Evolutionary conservation across 1,139 yeast genomes (phyloP).

Genomic region (Keqinozyma sinolaborantium): DNA sequence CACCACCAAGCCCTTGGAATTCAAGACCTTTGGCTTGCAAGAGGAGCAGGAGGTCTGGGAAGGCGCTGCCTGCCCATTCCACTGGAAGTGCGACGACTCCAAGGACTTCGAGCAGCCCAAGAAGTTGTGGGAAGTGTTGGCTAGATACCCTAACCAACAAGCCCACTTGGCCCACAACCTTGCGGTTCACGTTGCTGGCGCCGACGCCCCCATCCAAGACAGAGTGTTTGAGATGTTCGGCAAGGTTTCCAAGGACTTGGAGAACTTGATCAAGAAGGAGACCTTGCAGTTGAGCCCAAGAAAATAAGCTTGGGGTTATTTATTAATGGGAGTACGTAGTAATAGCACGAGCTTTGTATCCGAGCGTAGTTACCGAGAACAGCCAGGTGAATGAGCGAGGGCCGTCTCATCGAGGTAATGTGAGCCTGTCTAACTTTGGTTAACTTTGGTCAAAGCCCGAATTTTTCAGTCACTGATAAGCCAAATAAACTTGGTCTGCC

Average conservation of each 20-base stretch:
- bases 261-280: slow-evolving; percentile 56
- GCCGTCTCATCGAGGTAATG: not conserved
- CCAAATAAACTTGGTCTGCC: too few relatives aligned
- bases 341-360: not conserved
- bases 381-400: too few relatives aligned
- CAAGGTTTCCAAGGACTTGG: slow-evolving; percentile 69
- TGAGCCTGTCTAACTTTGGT: too few relatives aligned
- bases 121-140: slow-evolving; percentile 70
- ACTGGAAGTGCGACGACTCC: slow-evolving; percentile 73
- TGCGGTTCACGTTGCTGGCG: slow-evolving; percentile 68
- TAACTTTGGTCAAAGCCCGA: too few relatives aligned
- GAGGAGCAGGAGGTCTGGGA: slow-evolving; percentile 81
- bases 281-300: slow-evolving; percentile 54
- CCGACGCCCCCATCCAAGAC: slow-evolving; percentile 75
- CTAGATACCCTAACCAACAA: slow-evolving; percentile 76
- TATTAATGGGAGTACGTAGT: slow-evolving; percentile 4
- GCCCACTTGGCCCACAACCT: slow-evolving; percentile 80
- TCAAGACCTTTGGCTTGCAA: slow-evolving; percentile 39
- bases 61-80: slow-evolving; percentile 86
- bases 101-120: slow-evolving; percentile 68
- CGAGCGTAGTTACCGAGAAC: not conserved
- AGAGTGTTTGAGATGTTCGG: slow-evolving; percentile 73
- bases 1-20: slow-evolving; percentile 53
- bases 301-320: slow-evolving; percentile 21
- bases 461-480: too few relatives aligned